Evolutionary conservation across 1,284 basidiomycete genomes (phyloP), one percentile per base, ranked within the genome.

Genomic region (Coriolopsis trogii): DNA sequence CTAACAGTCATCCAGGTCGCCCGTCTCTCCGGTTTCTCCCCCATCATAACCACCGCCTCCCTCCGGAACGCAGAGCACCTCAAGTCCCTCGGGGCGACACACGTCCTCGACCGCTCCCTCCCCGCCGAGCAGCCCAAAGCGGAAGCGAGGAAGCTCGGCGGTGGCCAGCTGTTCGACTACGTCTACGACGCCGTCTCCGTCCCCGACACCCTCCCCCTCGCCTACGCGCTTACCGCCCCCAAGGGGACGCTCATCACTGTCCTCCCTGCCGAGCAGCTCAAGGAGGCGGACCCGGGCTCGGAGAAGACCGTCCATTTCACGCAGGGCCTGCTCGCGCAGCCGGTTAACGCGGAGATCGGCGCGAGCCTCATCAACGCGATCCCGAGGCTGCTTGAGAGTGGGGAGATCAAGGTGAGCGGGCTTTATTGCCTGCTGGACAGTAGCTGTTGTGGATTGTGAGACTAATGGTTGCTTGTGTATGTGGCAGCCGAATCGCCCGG

Each of bases 1-100:
- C 10, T 1, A 1, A 21, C 46, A 65, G 67, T 63, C 2, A 70
- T 79, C 29, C 79, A 81, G 60, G 63, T 80, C 15, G 75, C 74
- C 5, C 72, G 69, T 40, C 57, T 78, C 9, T 74, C 78, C 0
- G 79, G 79, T 0, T 79, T 81, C 63, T 73, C 70, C 4, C 73
- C 72, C 9, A 77, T 80, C 55, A 71, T 81, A 53, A 68, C 75
- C 1, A 80, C 78, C 3, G 69, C 77, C 5, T 81, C 78, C 4
- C 55, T 67, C 12, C 71, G 72, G 50, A 75, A 82, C 60, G 67
- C 69, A 2, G 67, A 78, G 6, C 77, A 79, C 40, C 49, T 58
- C 70, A 68, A 67, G 53, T 58, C 62, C 0, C 62, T 62, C 24
- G 63, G 63, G 1, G 58, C 64, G 48, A 59, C 52, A 13, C 63